phyloP scores from a whole-genome alignment of 2,329 filamentous ascomycete genomes.

The Penicillium hordei region DNA sequence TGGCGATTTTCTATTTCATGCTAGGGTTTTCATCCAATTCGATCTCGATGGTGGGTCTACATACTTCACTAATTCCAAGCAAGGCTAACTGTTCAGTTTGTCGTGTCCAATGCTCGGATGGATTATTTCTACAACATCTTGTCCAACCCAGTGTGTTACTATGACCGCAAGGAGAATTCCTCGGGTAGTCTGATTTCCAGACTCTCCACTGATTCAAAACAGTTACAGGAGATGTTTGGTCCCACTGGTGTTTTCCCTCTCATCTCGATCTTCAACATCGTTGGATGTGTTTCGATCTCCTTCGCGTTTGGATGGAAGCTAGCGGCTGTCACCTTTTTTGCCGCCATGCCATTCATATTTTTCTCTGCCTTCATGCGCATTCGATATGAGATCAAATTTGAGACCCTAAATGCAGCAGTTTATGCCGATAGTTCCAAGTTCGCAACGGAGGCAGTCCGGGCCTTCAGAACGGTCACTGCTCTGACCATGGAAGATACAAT shows the following conservation, averaged over 20 bases:
- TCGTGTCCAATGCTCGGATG: slow-evolving; percentile 41
- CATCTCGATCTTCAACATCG: slow-evolving; percentile 64
- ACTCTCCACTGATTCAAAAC: slow-evolving; percentile 51
- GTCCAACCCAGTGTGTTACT: slow-evolving; percentile 46
- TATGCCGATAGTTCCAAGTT: slow-evolving; percentile 73
- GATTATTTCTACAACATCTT: slow-evolving; percentile 32
- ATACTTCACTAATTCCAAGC: slow-evolving; percentile 7
- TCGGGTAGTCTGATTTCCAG: slow-evolving; percentile 50
- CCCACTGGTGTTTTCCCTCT: slow-evolving; percentile 52
- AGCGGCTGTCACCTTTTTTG: slow-evolving; percentile 64
- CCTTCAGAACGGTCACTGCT: slow-evolving; percentile 70
- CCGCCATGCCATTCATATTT: slow-evolving; percentile 55
- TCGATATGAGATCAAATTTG: slow-evolving; percentile 67
- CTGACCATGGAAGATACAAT: slow-evolving; percentile 70
- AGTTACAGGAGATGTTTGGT: slow-evolving; percentile 53
- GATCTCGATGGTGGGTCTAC: slow-evolving; percentile 44
- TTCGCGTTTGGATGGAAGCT: slow-evolving; percentile 78
- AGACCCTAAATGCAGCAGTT: slow-evolving; percentile 65
- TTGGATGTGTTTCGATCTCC: slow-evolving; percentile 64
- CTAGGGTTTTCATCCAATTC: slow-evolving; percentile 49
- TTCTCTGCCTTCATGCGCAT: slow-evolving; percentile 52
- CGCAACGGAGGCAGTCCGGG: slow-evolving; percentile 70
- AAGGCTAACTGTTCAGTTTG: slow-evolving; percentile 25
- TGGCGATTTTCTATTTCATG: slow-evolving; percentile 46
- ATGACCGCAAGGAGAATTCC: slow-evolving; percentile 49